Base-by-base conservation (phyloP, 2,329 filamentous ascomycete genomes). In the Coleophoma eucalyptorum region DNA sequence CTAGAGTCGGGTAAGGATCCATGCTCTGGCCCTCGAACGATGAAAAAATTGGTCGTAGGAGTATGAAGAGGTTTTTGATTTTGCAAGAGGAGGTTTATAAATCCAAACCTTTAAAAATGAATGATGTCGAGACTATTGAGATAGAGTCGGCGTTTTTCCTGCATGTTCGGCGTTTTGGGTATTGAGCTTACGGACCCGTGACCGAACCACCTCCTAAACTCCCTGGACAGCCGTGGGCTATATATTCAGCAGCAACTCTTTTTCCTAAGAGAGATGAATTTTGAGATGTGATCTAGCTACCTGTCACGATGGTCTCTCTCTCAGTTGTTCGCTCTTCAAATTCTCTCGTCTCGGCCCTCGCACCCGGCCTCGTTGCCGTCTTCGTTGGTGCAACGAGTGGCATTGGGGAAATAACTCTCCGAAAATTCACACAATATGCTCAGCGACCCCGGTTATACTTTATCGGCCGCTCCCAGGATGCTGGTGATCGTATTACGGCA, bases 341-440 rank as follows among this genome's bases (percentile, higher is more conserved):
- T 48, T 53, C 58, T 19, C 55, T 55, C 5, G 64, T 69, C 31
- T 37, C 58, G 18, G 48, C 57, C 3, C 65, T 75, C 2, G 70
- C 69, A 4, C 46, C 64, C 2, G 65, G 68, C 10, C 64, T 77
- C 8, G 70, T 76, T 4, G 75, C 72, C 15, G 70, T 79, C 50
- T 79, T 80, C 54, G 70, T 74, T 8, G 76, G 77, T 12, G 76
- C 65, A 16, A 79, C 76, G 4, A 74, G 66, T 21, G 77, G 77
- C 37, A 73, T 80, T 31, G 77, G 76, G 42, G 71, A 75, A 55
- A 64, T 62, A 26, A 70, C 74, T 1, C 56, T 79, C 2, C 69
- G 68, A 49, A 56, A 67, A n/a, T 71, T 78, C 43, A 71, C 69
- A 2, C 65, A 65, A 38, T 50, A 72, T 46, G 65, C 70, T 31